Evolutionary conservation across 2,329 filamentous ascomycete genomes (phyloP), one percentile per base, ranked within the genome.

Genomic region (Neofusicoccum laricinum): DNA sequence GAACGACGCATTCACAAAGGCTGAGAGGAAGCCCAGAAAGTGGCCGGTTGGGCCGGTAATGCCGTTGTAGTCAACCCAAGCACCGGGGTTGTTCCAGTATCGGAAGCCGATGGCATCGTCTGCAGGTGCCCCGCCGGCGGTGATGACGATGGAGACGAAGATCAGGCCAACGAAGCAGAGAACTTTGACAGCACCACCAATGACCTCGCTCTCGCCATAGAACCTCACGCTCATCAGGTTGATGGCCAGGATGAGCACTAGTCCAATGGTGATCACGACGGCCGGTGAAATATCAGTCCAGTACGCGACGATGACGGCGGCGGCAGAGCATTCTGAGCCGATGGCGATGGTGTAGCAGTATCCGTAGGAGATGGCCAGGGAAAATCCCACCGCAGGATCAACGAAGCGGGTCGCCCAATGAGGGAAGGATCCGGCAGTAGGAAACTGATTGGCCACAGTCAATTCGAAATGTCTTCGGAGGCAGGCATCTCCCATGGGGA

Each of bases 341-440:
- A 97, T 78, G 0, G 93, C 87, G 40, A 92, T 85, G 2, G 96
- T 84, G 93, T 93, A 97, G 78, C 96, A 91, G 69, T 97, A 76
- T 2, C 91, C 91, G 75, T 97, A 91, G 84, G 96, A 96, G 92
- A 92, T 96, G 15, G 92, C 93, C 91, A 97, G 96, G 50, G 92
- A 91, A 73, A 96, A 96, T 0, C 93, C 93, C 92, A 92, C 97
- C 0, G 93, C 93, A 0, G 93, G 94, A 72, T 97, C 93, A 17
- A 98, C 78, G 72, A 98, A 97, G 17, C 94, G 87, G 40, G 92
- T 97, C n/a, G 93, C 95, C 79, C 93, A 97, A 7, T 92, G 89
- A 0, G 92, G 91, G 74, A 97, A 98, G 2, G 93, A 96, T 63
- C 94, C 94, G 21, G 94, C 91, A 25, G 97, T 90, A 4, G 94